Base-by-base conservation (phyloP, 2,329 filamentous ascomycete genomes). In the Zymoseptoria tritici region DNA sequence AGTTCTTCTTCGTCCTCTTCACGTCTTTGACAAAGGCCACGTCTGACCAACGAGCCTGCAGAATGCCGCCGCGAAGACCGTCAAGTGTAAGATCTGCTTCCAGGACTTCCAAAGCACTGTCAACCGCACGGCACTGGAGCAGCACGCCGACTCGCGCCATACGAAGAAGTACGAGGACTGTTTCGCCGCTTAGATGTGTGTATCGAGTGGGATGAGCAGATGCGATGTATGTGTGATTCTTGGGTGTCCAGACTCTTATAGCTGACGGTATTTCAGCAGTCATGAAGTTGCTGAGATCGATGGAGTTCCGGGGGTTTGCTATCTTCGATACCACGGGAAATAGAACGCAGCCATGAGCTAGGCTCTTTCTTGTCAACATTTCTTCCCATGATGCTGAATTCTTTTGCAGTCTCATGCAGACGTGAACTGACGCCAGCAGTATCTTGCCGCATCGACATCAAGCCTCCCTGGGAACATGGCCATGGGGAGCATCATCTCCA, bases 81-180 rank as follows among this genome's bases (percentile, higher is more conserved):
- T 91, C 75, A 86, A 90, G 75, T 92, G 89, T 81, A 78, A 83
- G 66, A 80, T 85, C 70, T 92, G 89, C 87, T 88, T 86, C 77
- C 83, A 87, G 68, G 89, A 87, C 29, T 91, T 92, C 78, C 82
- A 91, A 67, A 87, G 87, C 79, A 92, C 89, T 42, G 87, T 86
- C 62, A 87, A 87, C 72, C 84, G 82, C 62, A 86, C 86, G 69
- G 85, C 87, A 63, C 83, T 91, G 63, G 83, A 81, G 61, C 84
- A 88, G 70, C 89, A 92, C 74, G 87, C 88, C 63, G 72, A 76
- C 64, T 90, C 90, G 77, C 91, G 90, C 80, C 89, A 92, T 79
- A 86, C 77, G 79, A 90, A 90, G 79, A 80, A 81, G 50, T 78
- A 90, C 26, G 73, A 80, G 55, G 87, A 90, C 50, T 91, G 89